Conservation (phyloP, 2,329 filamentous ascomycete genomes). For the Tolypocladium capitatum region DNA sequence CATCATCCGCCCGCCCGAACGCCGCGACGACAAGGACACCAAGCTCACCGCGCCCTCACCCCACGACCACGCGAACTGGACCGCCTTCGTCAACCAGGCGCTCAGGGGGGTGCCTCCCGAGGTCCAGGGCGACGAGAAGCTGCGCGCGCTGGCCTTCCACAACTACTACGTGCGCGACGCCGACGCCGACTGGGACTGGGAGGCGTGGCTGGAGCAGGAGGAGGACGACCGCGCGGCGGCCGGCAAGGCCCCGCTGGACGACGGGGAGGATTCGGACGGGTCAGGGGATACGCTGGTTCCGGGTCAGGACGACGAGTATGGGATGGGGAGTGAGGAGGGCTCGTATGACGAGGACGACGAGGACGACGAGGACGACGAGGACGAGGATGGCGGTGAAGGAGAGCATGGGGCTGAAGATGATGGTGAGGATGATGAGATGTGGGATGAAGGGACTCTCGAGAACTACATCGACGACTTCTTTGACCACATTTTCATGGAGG, state of each 20-base stretch:
- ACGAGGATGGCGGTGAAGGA: constrained; percentile 1
- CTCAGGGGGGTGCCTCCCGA: constrained; percentile 11
- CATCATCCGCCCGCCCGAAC: constrained; percentile 10
- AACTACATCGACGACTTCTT: constrained; percentile 2
- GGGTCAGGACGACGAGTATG: constrained; percentile 5
- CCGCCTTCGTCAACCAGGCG: constrained; percentile 12
- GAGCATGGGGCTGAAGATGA: background rate
- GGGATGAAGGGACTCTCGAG: background rate
- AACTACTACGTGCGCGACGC: constrained; percentile 7
- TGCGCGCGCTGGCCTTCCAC: constrained; percentile 11
- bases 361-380: background rate
- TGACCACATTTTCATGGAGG: background rate
- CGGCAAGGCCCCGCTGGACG: background rate
- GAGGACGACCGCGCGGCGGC: background rate
- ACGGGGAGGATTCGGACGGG: background rate
- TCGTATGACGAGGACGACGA: constrained; percentile 4
- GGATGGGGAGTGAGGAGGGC: background rate
- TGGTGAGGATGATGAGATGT: constrained; percentile 1
- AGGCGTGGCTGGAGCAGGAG: constrained; percentile 8
- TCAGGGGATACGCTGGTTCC: background rate
- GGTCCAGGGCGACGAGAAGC: constrained; percentile 10
- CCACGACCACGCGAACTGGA: constrained; percentile 12
- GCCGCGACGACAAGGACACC: background rate
- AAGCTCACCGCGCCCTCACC: constrained; percentile 5
- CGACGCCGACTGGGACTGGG: constrained; percentile 10